A percentile compares a stretch with the other conserved stretches of the same genome.
phyloP scores from a whole-genome alignment of 768 basidiomycete species.

The Calocybe indica region DNA sequence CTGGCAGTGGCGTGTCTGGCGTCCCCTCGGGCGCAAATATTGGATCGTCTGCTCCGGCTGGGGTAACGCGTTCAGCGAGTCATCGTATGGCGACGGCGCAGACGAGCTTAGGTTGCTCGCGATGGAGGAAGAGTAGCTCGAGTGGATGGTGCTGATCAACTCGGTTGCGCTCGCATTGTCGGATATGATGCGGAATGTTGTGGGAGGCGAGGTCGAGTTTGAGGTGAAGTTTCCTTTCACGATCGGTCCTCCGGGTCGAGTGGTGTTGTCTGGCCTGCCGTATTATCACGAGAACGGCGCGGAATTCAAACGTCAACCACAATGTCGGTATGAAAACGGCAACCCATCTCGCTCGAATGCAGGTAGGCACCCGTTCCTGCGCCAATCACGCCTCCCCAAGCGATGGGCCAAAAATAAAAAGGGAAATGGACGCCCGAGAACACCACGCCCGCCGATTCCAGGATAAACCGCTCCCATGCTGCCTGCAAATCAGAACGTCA shows the following conservation, averaged over 20 bases:
- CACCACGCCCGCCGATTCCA: slow-evolving; percentile 31
- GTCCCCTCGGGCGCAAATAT: slow-evolving; percentile 33
- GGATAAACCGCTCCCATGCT: slow-evolving; percentile 58
- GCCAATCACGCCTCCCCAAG: slow-evolving; percentile 29
- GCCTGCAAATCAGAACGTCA: slow-evolving; percentile 17
- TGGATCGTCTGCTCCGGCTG: slow-evolving; percentile 38
- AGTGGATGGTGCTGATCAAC: slow-evolving; percentile 25
- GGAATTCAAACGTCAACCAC: neutral
- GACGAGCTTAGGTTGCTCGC: slow-evolving; percentile 7
- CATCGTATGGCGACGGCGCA: slow-evolving; percentile 17
- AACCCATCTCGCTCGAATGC: slow-evolving; percentile 30
- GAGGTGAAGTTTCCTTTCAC: slow-evolving; percentile 30
- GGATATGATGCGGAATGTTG: slow-evolving; percentile 34
- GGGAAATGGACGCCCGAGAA: slow-evolving; percentile 40
- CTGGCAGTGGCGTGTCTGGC: slow-evolving; percentile 38
- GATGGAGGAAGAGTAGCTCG: slow-evolving; percentile 30
- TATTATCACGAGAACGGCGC: slow-evolving; percentile 26
- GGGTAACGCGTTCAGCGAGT: neutral
- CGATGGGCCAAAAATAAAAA: slow-evolving; percentile 53
- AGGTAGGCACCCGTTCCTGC: slow-evolving; percentile 14
- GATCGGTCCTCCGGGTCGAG: slow-evolving; percentile 38
- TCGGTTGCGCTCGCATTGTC: slow-evolving; percentile 37
- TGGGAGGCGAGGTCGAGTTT: slow-evolving; percentile 17
- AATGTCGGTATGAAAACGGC: slow-evolving; percentile 11
- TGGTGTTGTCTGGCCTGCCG: slow-evolving; percentile 32